Conservation (phyloP, 257 asterid species). For the Lavandula angustifolia region DNA sequence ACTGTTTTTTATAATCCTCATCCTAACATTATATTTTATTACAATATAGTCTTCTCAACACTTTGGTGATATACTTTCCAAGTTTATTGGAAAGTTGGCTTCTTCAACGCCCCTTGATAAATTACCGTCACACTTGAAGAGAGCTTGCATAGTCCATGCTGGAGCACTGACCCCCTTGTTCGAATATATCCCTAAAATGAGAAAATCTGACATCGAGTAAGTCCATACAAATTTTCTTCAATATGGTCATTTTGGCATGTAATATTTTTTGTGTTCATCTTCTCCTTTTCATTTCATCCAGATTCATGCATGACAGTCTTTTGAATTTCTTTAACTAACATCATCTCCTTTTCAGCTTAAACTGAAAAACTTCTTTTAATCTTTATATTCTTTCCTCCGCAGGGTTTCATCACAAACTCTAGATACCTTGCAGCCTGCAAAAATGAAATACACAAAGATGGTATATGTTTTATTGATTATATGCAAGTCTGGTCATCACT, state of each 20-base stretch:
- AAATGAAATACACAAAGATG: conserved; percentile 68
- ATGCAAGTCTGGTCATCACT: conserved; percentile 5
- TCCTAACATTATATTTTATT: conserved; percentile 28
- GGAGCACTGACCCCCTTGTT: conserved; percentile 75
- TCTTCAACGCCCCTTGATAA: conserved; percentile 54
- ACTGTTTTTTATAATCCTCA: conserved; percentile 10
- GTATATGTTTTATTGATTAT: conserved; percentile 42
- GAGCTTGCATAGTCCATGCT: conserved; percentile 82
- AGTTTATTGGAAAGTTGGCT: conserved; percentile 74
- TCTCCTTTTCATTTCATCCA: too few species aligned
- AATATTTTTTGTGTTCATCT: neutral
- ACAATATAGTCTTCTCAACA: conserved; percentile 84
- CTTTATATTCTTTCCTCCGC: conserved; percentile 36
- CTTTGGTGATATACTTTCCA: conserved; percentile 82
- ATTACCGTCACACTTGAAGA: conserved; percentile 70
- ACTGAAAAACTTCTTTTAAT: conserved; percentile 1
- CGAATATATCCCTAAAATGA: conserved; percentile 88
- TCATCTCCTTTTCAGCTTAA: neutral
- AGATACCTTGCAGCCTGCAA: conserved; percentile 42
- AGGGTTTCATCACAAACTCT: conserved; percentile 49
- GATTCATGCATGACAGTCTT: neutral
- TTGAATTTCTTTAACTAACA: neutral
- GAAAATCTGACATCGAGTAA: conserved; percentile 72
- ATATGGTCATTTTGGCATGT: conserved; percentile 6
- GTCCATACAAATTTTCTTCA: conserved; percentile 34